phyloP scores from a whole-genome alignment of 108 stramenopile genomes.

The Cylindrotheca fusiformis region DNA sequence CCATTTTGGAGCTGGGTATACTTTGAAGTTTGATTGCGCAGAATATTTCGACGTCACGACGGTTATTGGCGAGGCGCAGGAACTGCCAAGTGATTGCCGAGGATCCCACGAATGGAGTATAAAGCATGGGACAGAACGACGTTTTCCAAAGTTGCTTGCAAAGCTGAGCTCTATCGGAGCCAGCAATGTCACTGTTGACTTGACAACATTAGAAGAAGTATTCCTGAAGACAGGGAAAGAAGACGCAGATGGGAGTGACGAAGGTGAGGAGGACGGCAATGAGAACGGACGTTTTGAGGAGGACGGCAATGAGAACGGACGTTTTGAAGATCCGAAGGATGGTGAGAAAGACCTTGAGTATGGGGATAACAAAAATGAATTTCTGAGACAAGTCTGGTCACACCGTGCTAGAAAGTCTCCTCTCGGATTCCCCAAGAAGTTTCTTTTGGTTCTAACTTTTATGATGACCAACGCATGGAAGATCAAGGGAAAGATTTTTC shows the following conservation, averaged over 20 bases:
- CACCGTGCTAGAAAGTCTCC: conserved; percentile 3
- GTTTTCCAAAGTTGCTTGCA: conserved; percentile 17
- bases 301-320: not conserved
- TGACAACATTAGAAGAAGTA: conserved; percentile 41
- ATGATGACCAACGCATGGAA: conserved; percentile 32
- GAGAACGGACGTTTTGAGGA: too few relatives aligned
- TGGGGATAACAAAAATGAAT: not conserved
- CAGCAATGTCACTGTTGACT: conserved; percentile 21
- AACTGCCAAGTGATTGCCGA: not conserved
- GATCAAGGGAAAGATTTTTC: conserved; percentile 21
- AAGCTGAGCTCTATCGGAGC: conserved; percentile 11
- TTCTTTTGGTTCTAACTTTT: conserved; percentile 20
- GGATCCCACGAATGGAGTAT: conserved; percentile 24
- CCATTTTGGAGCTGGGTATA: conserved; percentile 63
- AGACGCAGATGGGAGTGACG: conserved; percentile 10
- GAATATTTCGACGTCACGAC: conserved; percentile 1
- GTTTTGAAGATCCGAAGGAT: too few relatives aligned
- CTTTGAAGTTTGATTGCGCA: conserved; percentile 23
- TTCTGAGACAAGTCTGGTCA: conserved; percentile 23
- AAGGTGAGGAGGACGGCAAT: conserved; percentile 11
- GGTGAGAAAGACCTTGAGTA: conserved; percentile 1
- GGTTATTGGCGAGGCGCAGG: conserved; percentile 14
- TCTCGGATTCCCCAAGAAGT: conserved; percentile 15
- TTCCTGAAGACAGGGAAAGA: conserved; percentile 46
- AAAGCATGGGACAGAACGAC: conserved; percentile 16